Percentiles rank a stretch among this genome's conserved stretches.
Conservation (phyloP, 192 early-diverging fungal species). For the Umbelopsis vinacea region DNA sequence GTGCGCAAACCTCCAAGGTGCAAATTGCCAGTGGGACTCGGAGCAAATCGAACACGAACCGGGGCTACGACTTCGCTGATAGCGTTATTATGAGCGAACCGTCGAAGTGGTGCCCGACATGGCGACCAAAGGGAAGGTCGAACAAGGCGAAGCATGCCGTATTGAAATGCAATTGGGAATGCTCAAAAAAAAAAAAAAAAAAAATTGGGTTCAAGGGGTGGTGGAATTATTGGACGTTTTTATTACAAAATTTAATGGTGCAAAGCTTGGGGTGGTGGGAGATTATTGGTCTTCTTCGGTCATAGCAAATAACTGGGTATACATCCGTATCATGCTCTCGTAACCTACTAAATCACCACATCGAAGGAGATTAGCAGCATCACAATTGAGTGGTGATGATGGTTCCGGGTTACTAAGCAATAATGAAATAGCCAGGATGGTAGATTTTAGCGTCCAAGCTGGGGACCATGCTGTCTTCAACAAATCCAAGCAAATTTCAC, state of each 20-base stretch:
- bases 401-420: constrained; percentile 89
- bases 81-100: background rate
- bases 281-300: background rate
- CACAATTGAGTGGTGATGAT: constrained; percentile 91
- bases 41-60: constrained; percentile 88
- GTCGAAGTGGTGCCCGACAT: background rate
- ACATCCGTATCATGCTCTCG: constrained; percentile 85
- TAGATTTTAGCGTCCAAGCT: constrained; percentile 90
- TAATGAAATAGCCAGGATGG: constrained; percentile 81
- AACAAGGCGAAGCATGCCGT: constrained; percentile 21
- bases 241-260: constrained; percentile 8
- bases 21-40: constrained; percentile 90
- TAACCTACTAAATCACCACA: constrained; percentile 88
- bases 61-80: constrained; percentile 36
- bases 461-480: constrained; percentile 94
- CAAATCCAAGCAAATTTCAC: constrained; percentile 97
- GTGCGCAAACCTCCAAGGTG: constrained; percentile 94
- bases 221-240: background rate
- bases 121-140: background rate
- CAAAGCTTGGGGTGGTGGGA: background rate
- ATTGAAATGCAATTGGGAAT: background rate
- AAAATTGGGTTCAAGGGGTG: too few species aligned
- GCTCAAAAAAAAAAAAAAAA: background rate
- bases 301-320: constrained; percentile 74
- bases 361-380: constrained; percentile 91